Base-by-base conservation (phyloP, 495 filamentous ascomycete species). In the Trichodelitschia bisporula region DNA sequence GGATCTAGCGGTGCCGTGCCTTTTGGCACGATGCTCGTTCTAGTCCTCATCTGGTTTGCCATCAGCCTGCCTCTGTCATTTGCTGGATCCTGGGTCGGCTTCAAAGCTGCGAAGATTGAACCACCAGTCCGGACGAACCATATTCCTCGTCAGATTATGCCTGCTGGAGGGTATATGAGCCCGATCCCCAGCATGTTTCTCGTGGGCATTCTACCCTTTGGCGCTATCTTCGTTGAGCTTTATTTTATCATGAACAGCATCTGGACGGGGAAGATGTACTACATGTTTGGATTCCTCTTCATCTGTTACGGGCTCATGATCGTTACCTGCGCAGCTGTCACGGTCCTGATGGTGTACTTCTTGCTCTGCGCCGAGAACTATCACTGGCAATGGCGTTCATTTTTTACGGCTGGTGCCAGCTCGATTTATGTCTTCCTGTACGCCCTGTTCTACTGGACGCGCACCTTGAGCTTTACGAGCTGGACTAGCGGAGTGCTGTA, bases 281-380 rank as follows among this genome's bases (percentile, higher is more conserved):
- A 97, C 59, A 97, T 97, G 86, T 97, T 97, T 41, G 86, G 86
- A 18, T 97, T 97, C 61, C 61, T 97, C 23, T 97, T 97, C 59
- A 56, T 97, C 31, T 91, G 80, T 62, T 97, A 89, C 51, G 84
- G 76, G 11, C 66, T 97, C 39, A 93, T 95, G 80, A 80, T 95
- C 44, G 75, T 92, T 45, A 93, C 86, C 3, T 77, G 73, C 32
- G 84, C 86, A 1, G 75, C 80, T 2, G 83, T 86, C 19, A 92
- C 86, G 2, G 65, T 95, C 13, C 57, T 97, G 3, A 66, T 92
- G 53, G 71, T 93, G 0, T 97, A 97, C 52, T 92, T 91, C 56
- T 41, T 95, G 33, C 69, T 97, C 12, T 95, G 82, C 44, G 69
- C 76, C 2, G 86, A 97, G 57, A 84, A 97, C 54, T 97, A 95